A percentile compares a stretch with the other conserved stretches of the same genome.
Evolutionary conservation across 2,329 filamentous ascomycete species (phyloP).

Genomic region (Mycosphaerella sp.): DNA sequence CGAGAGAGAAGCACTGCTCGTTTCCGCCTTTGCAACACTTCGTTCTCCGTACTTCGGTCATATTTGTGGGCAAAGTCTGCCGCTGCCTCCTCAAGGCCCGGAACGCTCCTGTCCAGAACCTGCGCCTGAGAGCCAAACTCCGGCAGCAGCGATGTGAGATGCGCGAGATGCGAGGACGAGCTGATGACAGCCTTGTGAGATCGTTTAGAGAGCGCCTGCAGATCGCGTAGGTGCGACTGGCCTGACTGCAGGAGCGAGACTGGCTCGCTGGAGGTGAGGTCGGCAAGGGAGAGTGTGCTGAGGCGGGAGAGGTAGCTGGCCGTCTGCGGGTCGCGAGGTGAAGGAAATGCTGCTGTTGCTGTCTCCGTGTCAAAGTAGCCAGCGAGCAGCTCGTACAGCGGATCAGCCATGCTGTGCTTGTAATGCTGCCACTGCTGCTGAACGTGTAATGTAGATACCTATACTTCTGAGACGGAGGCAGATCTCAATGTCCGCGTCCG

Average conservation of each 20-base stretch:
- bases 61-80: slow-evolving; percentile 78
- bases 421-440: slow-evolving; percentile 1
- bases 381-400: slow-evolving; percentile 66
- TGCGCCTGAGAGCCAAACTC: slow-evolving; percentile 58
- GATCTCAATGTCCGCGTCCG: too few species aligned
- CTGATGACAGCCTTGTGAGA: slow-evolving; percentile 80
- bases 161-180: slow-evolving; percentile 71
- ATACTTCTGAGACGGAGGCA: too few species aligned
- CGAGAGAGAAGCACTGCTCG: slow-evolving; percentile 73
- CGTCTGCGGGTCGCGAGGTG: slow-evolving; percentile 48
- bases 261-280: slow-evolving; percentile 68
- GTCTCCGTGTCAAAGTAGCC: slow-evolving; percentile 50
- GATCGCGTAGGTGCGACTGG: slow-evolving; percentile 71
- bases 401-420: slow-evolving; percentile 42
- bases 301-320: slow-evolving; percentile 70
- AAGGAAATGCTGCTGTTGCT: slow-evolving; percentile 33
- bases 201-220: slow-evolving; percentile 83
- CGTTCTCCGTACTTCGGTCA: slow-evolving; percentile 59
- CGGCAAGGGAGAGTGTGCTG: slow-evolving; percentile 66
- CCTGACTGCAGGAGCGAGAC: slow-evolving; percentile 73
- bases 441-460: too few species aligned
- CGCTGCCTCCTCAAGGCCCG: slow-evolving; percentile 70
- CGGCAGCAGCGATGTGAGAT: slow-evolving; percentile 66
- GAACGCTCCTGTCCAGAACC: slow-evolving; percentile 65
- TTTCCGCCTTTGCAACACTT: slow-evolving; percentile 64